Percentiles rank a stretch among this genome's conserved stretches.
phyloP scores from a whole-genome alignment of 2,329 filamentous ascomycete genomes.

The Colletotrichum brevisporum region DNA sequence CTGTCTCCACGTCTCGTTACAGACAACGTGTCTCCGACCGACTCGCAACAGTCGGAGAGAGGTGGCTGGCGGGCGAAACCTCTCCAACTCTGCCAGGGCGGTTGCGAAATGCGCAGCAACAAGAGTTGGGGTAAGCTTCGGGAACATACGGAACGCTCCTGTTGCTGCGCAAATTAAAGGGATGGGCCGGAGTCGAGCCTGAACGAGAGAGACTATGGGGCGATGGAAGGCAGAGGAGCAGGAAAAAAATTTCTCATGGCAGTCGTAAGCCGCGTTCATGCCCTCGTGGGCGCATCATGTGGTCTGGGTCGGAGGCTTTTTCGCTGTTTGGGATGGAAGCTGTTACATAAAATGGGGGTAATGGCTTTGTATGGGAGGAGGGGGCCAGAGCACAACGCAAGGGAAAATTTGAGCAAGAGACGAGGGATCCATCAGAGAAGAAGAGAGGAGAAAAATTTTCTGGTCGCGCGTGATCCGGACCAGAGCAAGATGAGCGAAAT shows the following conservation, averaged over 20 bases:
- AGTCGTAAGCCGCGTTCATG: neutral
- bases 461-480: neutral
- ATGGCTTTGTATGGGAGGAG: neutral
- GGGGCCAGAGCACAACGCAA: neutral
- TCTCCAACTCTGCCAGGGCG: neutral
- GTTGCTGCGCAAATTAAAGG: too few species aligned
- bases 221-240: neutral
- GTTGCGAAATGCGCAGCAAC: neutral
- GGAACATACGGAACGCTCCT: neutral
- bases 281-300: conserved; percentile 13
- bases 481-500: neutral
- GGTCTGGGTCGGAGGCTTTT: conserved; percentile 20
- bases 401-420: neutral
- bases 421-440: neutral
- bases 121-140: neutral
- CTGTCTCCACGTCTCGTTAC: neutral
- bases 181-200: too few species aligned
- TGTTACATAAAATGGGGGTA: conserved; percentile 29
- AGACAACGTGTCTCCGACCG: too few species aligned
- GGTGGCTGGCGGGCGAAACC: neutral
- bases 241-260: conserved; percentile 3
- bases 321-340: conserved; percentile 15
- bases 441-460: neutral
- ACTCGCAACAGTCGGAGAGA: too few species aligned
- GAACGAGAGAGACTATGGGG: neutral